Conservation (phyloP, 495 filamentous ascomycete genomes). For the Xylaria flabelliformis region DNA sequence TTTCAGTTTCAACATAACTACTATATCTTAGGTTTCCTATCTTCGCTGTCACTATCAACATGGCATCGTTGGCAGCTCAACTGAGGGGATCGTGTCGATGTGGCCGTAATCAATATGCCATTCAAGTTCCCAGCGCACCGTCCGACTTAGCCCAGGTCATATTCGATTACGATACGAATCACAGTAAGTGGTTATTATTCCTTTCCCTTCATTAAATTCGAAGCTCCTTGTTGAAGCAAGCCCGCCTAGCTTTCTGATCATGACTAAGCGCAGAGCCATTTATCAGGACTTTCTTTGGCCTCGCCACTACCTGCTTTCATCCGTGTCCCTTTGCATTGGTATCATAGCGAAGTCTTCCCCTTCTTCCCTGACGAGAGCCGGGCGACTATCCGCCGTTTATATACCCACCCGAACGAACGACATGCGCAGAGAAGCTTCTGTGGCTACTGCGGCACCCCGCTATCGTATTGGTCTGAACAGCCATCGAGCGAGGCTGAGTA, state of each 20-base stretch:
- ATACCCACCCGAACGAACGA: constrained; percentile 65
- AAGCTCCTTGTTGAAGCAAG: neutral
- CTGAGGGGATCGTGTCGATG: constrained; percentile 83
- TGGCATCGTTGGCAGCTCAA: constrained; percentile 34
- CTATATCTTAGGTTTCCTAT: neutral
- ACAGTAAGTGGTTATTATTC: constrained; percentile 59
- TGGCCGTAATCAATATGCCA: constrained; percentile 81
- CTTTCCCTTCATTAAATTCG: constrained; percentile 17
- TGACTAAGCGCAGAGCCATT: constrained; percentile 18
- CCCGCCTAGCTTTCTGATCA: neutral
- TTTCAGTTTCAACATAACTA: neutral
- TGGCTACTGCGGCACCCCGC: constrained; percentile 84
- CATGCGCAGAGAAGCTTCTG: constrained; percentile 79
- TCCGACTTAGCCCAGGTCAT: constrained; percentile 66
- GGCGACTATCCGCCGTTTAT: constrained; percentile 71
- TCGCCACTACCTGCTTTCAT: constrained; percentile 79
- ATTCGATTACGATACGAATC: constrained; percentile 68
- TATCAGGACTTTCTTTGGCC: constrained; percentile 67
- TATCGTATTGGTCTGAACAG: constrained; percentile 80
- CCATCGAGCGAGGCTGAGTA: constrained; percentile 71
- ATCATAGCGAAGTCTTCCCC: constrained; percentile 71
- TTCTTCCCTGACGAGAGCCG: constrained; percentile 81
- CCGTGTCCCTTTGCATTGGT: constrained; percentile 78
- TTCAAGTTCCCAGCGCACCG: constrained; percentile 66
- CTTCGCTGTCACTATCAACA: neutral